A percentile compares a stretch with the other conserved stretches of the same genome.
phyloP scores from a whole-genome alignment of 2,329 filamentous ascomycete genomes.

The Fusarium nematophilum region DNA sequence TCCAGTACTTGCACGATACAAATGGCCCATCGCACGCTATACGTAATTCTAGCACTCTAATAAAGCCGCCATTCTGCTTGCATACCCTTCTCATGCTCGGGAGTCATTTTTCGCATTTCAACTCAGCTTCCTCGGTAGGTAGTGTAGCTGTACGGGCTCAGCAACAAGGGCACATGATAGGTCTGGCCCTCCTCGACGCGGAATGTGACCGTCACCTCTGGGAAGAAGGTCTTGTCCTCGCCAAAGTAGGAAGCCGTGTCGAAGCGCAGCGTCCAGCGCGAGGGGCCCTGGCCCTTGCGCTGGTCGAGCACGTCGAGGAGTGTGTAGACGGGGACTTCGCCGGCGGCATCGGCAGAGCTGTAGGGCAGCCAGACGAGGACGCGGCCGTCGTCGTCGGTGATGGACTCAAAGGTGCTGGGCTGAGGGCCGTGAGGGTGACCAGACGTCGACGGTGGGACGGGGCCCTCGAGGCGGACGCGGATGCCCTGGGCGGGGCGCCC shows the following conservation, averaged over 20 bases:
- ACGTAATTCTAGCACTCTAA: slow-evolving; percentile 1
- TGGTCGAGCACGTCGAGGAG: slow-evolving; percentile 66
- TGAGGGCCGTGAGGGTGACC: slow-evolving; percentile 32
- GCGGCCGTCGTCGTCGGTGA: slow-evolving; percentile 81
- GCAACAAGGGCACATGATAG: slow-evolving; percentile 82
- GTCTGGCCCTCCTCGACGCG: slow-evolving; percentile 69
- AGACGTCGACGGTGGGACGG: slow-evolving; percentile 44
- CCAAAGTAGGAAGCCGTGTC: slow-evolving; percentile 80
- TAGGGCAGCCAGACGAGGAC: slow-evolving; percentile 75
- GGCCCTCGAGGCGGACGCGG: slow-evolving; percentile 72
- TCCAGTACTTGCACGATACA: slow-evolving; percentile 13
- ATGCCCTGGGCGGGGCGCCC: slow-evolving; percentile 76
- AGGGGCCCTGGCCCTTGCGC: slow-evolving; percentile 54
- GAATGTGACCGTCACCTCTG: slow-evolving; percentile 67
- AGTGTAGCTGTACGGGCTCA: slow-evolving; percentile 84
- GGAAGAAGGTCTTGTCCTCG: slow-evolving; percentile 69
- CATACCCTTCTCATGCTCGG: background rate
- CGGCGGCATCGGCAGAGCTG: slow-evolving; percentile 60
- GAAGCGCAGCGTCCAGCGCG: slow-evolving; percentile 77
- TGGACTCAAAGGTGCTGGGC: slow-evolving; percentile 69
- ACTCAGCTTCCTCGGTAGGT: slow-evolving; percentile 80
- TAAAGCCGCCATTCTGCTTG: background rate
- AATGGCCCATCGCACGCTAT: background rate
- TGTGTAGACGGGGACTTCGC: slow-evolving; percentile 68
- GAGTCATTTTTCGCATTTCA: background rate